These are phyloP conservation scores for Zygoascus tannicola DNA, from an alignment of 805 yeast genomes.

Conservation along the genomic window DNA sequence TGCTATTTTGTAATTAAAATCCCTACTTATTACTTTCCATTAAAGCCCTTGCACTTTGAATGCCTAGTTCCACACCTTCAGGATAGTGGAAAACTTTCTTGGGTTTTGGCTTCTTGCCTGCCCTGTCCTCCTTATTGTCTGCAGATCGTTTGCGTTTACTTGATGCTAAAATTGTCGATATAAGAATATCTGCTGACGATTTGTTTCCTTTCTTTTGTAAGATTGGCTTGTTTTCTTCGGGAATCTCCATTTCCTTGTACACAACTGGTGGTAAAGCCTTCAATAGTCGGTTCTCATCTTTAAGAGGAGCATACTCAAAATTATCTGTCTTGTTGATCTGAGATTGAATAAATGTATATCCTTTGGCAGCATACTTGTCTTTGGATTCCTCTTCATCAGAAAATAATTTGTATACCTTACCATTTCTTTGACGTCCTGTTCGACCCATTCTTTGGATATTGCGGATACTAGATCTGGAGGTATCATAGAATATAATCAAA, in stretches of 20 bases:
- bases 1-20: conserved; percentile 5
- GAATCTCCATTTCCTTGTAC: conserved; percentile 50
- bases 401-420: conserved; percentile 65
- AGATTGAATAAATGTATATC: conserved; percentile 68
- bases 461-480: conserved; percentile 87
- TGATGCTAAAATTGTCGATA: not conserved
- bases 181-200: not conserved
- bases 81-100: conserved; percentile 13
- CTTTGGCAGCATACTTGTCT: conserved; percentile 75
- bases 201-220: conserved; percentile 5
- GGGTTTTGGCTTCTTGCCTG: conserved; percentile 6
- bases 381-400: conserved; percentile 70
- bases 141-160: not conserved
- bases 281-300: conserved; percentile 42
- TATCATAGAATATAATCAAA: conserved; percentile 82
- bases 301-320: conserved; percentile 33
- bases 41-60: conserved; percentile 10
- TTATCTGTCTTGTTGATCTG: conserved; percentile 36
- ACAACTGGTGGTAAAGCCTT: conserved; percentile 27
- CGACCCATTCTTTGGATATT: conserved; percentile 96
- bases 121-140: not conserved
- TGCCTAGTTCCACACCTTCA: conserved; percentile 16
- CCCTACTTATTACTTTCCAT: conserved; percentile 2
- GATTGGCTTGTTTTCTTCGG: conserved; percentile 52
- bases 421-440: conserved; percentile 92